These are phyloP conservation scores for Schoenoplectus tabernaemontani DNA, from an alignment of 202 grass and related monocot genomes.

Conservation along the genomic window DNA sequence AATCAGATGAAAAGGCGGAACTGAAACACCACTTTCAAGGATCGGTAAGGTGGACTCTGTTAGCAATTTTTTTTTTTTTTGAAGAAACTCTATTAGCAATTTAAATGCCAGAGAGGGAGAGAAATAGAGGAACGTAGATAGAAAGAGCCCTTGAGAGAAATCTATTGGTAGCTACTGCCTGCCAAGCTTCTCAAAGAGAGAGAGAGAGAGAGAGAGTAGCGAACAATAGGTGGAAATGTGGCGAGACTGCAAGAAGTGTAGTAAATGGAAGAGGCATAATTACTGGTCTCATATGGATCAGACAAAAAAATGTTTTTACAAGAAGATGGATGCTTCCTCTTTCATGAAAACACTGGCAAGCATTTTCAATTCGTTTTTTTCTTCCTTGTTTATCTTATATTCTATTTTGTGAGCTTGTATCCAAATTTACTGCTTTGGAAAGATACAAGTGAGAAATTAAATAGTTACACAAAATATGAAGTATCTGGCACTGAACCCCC, in stretches of 20 bases:
- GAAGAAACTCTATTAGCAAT: too few relatives aligned
- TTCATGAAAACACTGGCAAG: background rate
- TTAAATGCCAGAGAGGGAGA: background rate
- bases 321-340: background rate
- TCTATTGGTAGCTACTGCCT: too few relatives aligned
- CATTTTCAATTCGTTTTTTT: background rate
- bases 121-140: background rate
- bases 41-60: too few relatives aligned
- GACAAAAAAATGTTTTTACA: background rate
- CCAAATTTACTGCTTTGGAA: background rate
- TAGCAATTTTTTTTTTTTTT: too few relatives aligned
- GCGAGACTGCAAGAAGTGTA: background rate
- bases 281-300: background rate
- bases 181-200: too few relatives aligned
- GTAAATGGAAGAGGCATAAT: background rate
- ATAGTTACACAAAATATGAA: background rate
- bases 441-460: background rate
- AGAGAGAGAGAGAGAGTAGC: background rate
- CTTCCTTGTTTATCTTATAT: background rate
- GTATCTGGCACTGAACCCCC: too few relatives aligned
- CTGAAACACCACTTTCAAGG: too few relatives aligned
- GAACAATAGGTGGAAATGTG: background rate
- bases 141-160: background rate
- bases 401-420: background rate
- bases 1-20: too few relatives aligned